Evolutionary conservation across 2,329 filamentous ascomycete genomes (phyloP), one percentile per base, ranked within the genome.

Genomic region (Alternaria solani): DNA sequence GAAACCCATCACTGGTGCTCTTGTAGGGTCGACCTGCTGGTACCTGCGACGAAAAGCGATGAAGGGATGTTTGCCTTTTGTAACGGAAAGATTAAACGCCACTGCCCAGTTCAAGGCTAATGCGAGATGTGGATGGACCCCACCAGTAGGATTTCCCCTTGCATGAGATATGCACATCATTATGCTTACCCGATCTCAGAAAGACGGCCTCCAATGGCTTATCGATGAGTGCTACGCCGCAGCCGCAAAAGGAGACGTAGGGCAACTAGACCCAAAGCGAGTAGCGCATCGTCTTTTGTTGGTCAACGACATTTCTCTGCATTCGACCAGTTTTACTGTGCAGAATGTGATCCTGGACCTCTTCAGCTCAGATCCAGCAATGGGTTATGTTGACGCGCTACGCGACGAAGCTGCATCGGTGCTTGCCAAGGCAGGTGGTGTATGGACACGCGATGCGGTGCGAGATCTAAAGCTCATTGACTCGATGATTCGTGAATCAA

Each of bases 151-250:
- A 30, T 16, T 56, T 4, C 16, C 7, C 6, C 28, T 3, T 23
- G 23, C n/a, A 12, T 7, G 12, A 16, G 30, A 44, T 4, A 18
- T 39, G 4, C 20, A 30, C 3, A 39, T 16, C 25, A 20, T 28
- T 25, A 18, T 14, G 9, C 59, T 64, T 34, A 64, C 32, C 23
- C 11, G 28, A 14, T 36, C 30, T 7, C 26, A 66, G 64, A 58
- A 63, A 55, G 64, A 66, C 23, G 64, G 59, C 5, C 60, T 66
- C 5, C 64, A 66, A 61, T 66, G 64, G 64, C 53, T 66, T 7
- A 66, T 66, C 23, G 62, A 65, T 6, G 64, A 66, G 43, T 59
- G 57, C 30, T 59, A 59, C 26, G 51, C 57, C 18, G 57, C 59
- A n/a, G 56, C 56, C 23, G 53, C 56, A 34, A 60, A 55, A 25